Evolutionary conservation across 345 rosid genomes (phyloP), one percentile per base, ranked within the genome.

Genomic region (Pugionium dolabratum): DNA sequence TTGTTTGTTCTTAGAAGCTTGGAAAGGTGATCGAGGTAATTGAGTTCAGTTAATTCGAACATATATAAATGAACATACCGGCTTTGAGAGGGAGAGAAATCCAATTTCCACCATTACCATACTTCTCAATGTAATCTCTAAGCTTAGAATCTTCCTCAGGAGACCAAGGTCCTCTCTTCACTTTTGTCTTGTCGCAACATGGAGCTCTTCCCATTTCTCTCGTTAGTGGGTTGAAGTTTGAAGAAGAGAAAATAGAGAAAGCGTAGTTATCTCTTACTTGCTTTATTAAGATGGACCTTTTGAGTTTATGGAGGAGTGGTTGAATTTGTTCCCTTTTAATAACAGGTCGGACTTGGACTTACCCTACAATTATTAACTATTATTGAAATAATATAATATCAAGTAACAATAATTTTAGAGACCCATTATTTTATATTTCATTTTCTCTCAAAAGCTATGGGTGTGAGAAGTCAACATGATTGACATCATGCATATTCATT

Each of bases 101-200:
- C 98, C 98, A 92, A 54, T 92, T 92, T 10, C 98, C 93, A 56
- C 92, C 96, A 67, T 85, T 92, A 4, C 98, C 98, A 78, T 72
- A 67, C 60, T 82, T 92, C 70, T 89, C 89, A 1, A 92, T 87
- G 85, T 81, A 87, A 35, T 81, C 89, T 72, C 81, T 89, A 33
- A 92, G 96, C 81, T 89, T 92, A 4, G 86, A 73, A 67, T 92
- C 98, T 79, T 92, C 98, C 69, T 92, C 98, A 27, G 96, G 86
- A 26, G 96, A 89, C 98, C 98, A 92, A 64, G 98, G 98, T 3
- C 98, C 98, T 65, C 82, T 86, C 85, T 92, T 92, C 83, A 87
- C 96, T 73, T 84, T 92, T 41, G 95, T 90, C 70, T 92, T 92
- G 77, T 92, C 98, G 73, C 96, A 92, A 52, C 98, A 92, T 68